Base-by-base conservation (phyloP, 805 yeast species). In the Candida anglica region DNA sequence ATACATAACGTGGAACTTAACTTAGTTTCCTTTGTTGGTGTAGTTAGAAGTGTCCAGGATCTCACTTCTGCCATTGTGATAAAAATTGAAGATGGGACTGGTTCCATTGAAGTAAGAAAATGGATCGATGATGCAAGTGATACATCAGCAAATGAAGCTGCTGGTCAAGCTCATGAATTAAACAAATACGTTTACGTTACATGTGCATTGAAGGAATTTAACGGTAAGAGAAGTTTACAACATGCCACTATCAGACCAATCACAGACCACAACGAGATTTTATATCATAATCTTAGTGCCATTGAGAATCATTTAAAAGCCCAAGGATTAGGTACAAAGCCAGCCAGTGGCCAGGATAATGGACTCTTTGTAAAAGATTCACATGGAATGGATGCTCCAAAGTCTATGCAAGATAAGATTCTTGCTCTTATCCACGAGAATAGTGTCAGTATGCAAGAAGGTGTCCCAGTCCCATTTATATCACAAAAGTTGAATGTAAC, bases 1-100 rank as follows among this genome's bases (percentile, higher is more conserved):
- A 58, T 77, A 21, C 70, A 77, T 47, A 77, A 77, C 28, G 72
- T 81, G 26, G 81, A 79, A 36, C 57, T 84, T 33, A 75, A 72
- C 44, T 71, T 76, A 52, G 81, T 84, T 9, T 69, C 79, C 17
- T 56, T 83, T 46, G 75, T 81, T 6, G 94, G 88, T 1, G 77
- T 83, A 15, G 64, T 84, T n/a, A 69, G 91, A 50, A 77, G 75
- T 38, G 74, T 81, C 11, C 68, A 69, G 2, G 78, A 78, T 38
- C 72, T 71, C 38, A 71, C 83, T 2, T 66, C 81, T 6, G 75
- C 77, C 27, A 58, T 80, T 19, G 58, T 61, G 15, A 52, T 81
- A 28, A 76, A 79, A 14, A 50, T 84, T n/a, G 93, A 84, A 48
- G 94, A 84, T 53, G 91, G 93, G 8, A 79, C 93, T 34, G 58